Evolutionary conservation across 1,139 yeast species (phyloP).

Genomic region (Debaryomyces udenii): DNA sequence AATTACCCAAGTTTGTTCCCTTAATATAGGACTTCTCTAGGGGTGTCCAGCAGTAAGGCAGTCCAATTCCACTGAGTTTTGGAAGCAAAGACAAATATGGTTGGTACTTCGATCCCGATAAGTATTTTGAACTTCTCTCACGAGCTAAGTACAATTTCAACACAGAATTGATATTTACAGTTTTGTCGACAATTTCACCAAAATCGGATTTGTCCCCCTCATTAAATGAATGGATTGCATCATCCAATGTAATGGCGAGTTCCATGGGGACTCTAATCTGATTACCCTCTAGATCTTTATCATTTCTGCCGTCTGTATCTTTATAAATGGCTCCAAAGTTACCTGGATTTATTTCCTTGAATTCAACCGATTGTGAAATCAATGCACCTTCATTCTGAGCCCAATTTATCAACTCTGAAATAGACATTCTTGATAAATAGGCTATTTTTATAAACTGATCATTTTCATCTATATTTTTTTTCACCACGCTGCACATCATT

Average conservation of each 20-base stretch:
- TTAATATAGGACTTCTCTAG: conserved; percentile 52
- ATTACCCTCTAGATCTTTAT: conserved; percentile 11
- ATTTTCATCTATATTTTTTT: too few species aligned
- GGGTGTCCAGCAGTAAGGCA: conserved; percentile 67
- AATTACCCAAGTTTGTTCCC: conserved; percentile 60
- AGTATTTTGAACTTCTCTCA: conserved; percentile 23
- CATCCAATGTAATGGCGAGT: conserved; percentile 41
- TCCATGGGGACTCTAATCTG: conserved; percentile 40
- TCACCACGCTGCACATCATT: too few species aligned
- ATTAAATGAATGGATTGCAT: conserved; percentile 48
- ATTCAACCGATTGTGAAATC: conserved; percentile 30
- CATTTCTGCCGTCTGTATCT: conserved; percentile 7
- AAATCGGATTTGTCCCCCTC: conserved; percentile 19
- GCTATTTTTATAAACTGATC: too few species aligned
- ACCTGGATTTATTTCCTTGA: conserved; percentile 23
- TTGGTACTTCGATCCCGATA: conserved; percentile 28
- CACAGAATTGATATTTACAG: conserved; percentile 42
- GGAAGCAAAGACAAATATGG: conserved; percentile 70
- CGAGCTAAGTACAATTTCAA: conserved; percentile 52
- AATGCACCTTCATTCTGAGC: conserved; percentile 50
- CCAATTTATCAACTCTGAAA: conserved; percentile 46
- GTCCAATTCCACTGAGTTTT: conserved; percentile 42
- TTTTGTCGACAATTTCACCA: conserved; percentile 20
- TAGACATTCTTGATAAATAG: conserved; percentile 16
- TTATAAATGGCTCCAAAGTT: conserved; percentile 46